A percentile compares a stretch with the other conserved stretches of the same genome.
Evolutionary conservation across 331 rosid genomes (phyloP).

Genomic region (Malus hybrid): DNA sequence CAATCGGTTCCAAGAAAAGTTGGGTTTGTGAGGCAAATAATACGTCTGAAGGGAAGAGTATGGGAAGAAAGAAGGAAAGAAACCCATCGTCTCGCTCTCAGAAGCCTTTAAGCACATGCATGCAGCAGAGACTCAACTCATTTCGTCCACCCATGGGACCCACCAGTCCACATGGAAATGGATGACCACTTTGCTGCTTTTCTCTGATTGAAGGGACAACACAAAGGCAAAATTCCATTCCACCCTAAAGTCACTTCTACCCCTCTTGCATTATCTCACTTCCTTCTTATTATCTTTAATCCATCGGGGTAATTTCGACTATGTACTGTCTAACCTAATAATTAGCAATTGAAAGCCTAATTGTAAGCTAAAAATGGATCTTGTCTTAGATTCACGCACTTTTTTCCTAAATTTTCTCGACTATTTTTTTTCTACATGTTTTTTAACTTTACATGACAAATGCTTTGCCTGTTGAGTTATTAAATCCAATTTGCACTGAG

Average conservation of each 20-base stretch:
- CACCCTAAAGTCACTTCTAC: constrained; percentile 8
- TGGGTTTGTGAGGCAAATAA: constrained; percentile 8
- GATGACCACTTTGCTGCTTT: neutral
- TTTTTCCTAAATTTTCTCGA: neutral
- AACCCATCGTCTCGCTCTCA: neutral
- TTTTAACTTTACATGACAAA: constrained; percentile 8
- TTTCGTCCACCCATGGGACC: constrained; percentile 26
- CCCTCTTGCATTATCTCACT: neutral
- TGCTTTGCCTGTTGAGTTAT: neutral
- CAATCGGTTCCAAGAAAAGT: constrained; percentile 18
- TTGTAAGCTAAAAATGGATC: neutral
- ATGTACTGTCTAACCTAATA: neutral
- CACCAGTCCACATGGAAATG: constrained; percentile 15
- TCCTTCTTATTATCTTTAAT: neutral
- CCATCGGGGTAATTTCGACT: constrained; percentile 14
- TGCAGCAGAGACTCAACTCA: constrained; percentile 21
- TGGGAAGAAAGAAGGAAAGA: constrained; percentile 16
- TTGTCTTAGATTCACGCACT: neutral
- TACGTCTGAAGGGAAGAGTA: neutral
- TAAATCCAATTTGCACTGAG: neutral
- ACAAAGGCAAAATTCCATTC: neutral
- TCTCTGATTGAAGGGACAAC: constrained; percentile 22
- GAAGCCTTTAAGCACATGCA: constrained; percentile 55
- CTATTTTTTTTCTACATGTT: neutral
- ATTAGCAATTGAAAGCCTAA: constrained; percentile 1